Evolutionary conservation across 129 eudicot genomes (phyloP), one percentile per base, ranked within the genome.

Genomic region (Saposhnikovia divaricata): DNA sequence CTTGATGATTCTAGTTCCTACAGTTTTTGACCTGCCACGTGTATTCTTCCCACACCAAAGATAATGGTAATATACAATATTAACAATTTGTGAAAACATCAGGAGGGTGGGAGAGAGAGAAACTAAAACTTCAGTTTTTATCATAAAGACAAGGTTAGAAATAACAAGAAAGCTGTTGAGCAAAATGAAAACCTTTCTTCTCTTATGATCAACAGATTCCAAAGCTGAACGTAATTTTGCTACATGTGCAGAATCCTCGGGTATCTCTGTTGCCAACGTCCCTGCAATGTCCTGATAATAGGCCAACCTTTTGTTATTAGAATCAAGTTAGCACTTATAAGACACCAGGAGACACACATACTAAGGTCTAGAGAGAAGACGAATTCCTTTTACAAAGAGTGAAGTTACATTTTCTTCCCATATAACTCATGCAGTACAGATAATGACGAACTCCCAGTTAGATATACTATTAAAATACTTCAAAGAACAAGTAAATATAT

Each of bases 181-280:
- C 66, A 47, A 40, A 77, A 65, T 77, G 46, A 44, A 73, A 63
- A 92, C 99, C 96, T 92, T 95, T 74, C 97, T 87, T 89, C 97
- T 92, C 94, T 95, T 95, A 88, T 95, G 99, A 83, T 95, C 97
- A 77, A 95, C 96, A 47, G 99, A 95, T 85, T 95, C 99, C 38
- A 95, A 86, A 80, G 99, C 99, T 48, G 97, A 92, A 74, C 97
- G 93, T 74, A 95, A 87, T 84, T 95, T 95, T 38, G 91, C 89
- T 70, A 92, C 99, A 84, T 95, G 99, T 48, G 96, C 85, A 3
- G 91, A 75, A 83, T 95, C 99, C 19, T 89, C 96, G 31, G 99
- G 97, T 53, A 81, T 84, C 88, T 95, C 99, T 10, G 92, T 85
- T 78, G 99, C 94, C 88, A 95, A 87, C 66, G 99, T 95, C 77